Evolutionary conservation across 2,329 filamentous ascomycete species (phyloP).

Genomic region (Mycosphaerella arachidis): DNA sequence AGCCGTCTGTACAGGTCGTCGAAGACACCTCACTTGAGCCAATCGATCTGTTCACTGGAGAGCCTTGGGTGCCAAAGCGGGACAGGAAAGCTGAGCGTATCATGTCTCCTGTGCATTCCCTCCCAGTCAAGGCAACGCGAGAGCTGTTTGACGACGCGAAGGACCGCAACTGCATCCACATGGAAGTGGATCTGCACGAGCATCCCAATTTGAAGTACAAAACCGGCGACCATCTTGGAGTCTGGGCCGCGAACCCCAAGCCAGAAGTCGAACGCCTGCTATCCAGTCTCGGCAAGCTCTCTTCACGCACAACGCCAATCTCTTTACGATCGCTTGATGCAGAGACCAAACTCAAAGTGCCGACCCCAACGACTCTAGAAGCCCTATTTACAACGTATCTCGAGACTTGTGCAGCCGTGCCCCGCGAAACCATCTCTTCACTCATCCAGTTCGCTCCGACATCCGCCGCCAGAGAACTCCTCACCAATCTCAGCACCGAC

Average conservation of each 20-base stretch:
- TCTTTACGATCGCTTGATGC: conserved; percentile 30
- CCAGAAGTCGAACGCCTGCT: conserved; percentile 36
- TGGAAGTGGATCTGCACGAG: conserved; percentile 38
- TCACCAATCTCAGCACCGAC: conserved; percentile 31
- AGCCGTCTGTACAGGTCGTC: conserved; percentile 30
- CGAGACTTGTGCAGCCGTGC: conserved; percentile 43
- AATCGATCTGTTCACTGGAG: conserved; percentile 29
- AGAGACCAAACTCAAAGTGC: conserved; percentile 31
- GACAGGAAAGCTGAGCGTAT: conserved; percentile 23
- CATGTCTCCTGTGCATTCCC: conserved; percentile 32
- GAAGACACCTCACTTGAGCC: conserved; percentile 24
- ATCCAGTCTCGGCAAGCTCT: conserved; percentile 25
- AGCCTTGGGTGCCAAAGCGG: conserved; percentile 19
- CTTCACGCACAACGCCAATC: conserved; percentile 19
- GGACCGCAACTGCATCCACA: conserved; percentile 39
- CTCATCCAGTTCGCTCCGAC: conserved; percentile 41
- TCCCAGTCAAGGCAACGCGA: conserved; percentile 31
- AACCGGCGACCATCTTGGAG: conserved; percentile 41
- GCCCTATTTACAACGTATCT: conserved; percentile 45
- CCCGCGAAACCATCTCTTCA: conserved; percentile 36
- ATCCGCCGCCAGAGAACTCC: conserved; percentile 27
- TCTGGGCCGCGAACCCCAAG: conserved; percentile 40
- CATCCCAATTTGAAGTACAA: conserved; percentile 39
- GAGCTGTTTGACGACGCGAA: conserved; percentile 35
- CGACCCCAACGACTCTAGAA: conserved; percentile 38